Evolutionary conservation across 345 rosid genomes (phyloP).

Genomic region (Leavenworthia alabamica): DNA sequence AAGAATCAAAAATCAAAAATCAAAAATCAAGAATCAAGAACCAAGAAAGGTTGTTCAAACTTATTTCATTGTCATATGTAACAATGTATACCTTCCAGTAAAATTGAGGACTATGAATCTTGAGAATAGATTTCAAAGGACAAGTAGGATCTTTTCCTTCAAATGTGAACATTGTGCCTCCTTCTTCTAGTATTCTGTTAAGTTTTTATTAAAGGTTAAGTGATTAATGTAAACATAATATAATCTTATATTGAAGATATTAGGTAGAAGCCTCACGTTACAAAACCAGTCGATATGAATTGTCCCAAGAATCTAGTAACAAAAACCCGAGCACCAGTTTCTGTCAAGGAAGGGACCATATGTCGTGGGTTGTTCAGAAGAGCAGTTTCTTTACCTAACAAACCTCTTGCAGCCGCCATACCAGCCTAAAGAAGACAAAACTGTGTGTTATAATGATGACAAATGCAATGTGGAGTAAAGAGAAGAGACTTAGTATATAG

Average conservation of each 20-base stretch:
- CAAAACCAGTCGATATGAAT: constrained; percentile 54
- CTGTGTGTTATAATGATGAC: neutral
- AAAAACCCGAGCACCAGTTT: constrained; percentile 66
- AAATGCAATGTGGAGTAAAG: neutral
- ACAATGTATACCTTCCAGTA: constrained; percentile 71
- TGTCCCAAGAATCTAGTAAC: constrained; percentile 70
- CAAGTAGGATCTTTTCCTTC: constrained; percentile 46
- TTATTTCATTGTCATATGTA: neutral
- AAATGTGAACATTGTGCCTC: constrained; percentile 76
- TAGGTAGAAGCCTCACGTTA: constrained; percentile 49
- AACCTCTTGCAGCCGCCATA: constrained; percentile 54
- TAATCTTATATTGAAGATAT: neutral
- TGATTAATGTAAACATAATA: neutral
- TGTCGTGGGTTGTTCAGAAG: constrained; percentile 57
- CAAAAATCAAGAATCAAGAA: neutral
- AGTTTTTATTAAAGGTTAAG: neutral
- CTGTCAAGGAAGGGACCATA: constrained; percentile 70
- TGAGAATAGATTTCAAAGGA: constrained; percentile 43
- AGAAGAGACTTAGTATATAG: neutral
- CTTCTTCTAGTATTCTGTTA: constrained; percentile 72
- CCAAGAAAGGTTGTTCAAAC: neutral
- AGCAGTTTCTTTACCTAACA: constrained; percentile 45
- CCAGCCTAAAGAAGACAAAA: constrained; percentile 50
- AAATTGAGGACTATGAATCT: constrained; percentile 72
- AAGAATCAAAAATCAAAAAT: neutral